Conservation (phyloP, 2,329 filamentous ascomycete genomes). For the Fusarium sp. region DNA sequence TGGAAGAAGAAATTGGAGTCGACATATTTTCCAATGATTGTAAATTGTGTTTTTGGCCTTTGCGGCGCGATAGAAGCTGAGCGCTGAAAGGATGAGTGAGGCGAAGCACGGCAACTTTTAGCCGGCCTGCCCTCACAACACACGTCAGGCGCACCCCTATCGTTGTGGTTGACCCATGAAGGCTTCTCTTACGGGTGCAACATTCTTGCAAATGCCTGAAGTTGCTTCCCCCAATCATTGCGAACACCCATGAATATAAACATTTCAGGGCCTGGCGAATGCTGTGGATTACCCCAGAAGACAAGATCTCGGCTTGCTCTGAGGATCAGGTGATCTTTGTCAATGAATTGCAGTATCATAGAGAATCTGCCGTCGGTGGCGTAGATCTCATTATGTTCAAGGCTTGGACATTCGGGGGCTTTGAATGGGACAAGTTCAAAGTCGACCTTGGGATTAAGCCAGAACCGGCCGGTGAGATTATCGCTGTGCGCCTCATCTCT, state of each 20-base stretch:
- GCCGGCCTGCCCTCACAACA: background rate
- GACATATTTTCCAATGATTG: background rate
- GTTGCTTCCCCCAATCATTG: background rate
- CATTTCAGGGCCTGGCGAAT: background rate
- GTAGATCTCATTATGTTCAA: background rate
- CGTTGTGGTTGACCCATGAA: no score
- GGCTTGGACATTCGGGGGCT: background rate
- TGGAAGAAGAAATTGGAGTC: background rate
- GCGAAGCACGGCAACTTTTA: background rate
- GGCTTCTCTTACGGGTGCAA: background rate
- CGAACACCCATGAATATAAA: conserved; percentile 7
- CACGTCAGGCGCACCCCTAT: background rate
- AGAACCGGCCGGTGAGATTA: background rate
- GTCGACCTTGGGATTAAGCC: background rate
- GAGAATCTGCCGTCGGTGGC: background rate
- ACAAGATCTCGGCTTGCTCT: background rate
- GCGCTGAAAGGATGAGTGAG: background rate
- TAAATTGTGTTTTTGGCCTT: background rate
- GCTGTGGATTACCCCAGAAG: background rate
- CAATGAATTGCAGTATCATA: background rate
- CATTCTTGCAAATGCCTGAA: background rate
- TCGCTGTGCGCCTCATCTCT: background rate
- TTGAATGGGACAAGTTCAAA: background rate
- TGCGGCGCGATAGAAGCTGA: background rate
- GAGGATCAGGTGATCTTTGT: background rate